phyloP scores from a whole-genome alignment of 305 asterid species.

The Fraxinus paxiana region DNA sequence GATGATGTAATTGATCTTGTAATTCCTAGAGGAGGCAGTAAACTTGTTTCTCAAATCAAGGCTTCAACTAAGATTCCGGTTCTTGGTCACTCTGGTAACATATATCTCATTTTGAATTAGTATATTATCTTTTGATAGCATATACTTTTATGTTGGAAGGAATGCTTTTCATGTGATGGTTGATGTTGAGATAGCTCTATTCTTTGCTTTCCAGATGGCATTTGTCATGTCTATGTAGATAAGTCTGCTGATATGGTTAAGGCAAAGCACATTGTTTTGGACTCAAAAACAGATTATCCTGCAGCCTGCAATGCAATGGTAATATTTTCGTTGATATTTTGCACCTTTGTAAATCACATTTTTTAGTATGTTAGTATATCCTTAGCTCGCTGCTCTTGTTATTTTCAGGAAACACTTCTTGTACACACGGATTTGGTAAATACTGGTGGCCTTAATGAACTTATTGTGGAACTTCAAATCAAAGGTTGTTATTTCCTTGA shows the following conservation, averaged over 20 bases:
- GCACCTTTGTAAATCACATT: neutral
- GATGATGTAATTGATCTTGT: constrained; percentile 53
- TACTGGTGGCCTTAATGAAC: constrained; percentile 38
- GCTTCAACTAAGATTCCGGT: constrained; percentile 64
- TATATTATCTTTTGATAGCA: neutral
- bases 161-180: neutral
- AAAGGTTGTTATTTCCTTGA: neutral
- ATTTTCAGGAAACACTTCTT: constrained; percentile 56
- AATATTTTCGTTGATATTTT: neutral
- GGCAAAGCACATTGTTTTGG: constrained; percentile 39
- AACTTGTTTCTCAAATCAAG: constrained; percentile 48
- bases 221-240: constrained; percentile 66
- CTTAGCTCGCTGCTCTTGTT: neutral
- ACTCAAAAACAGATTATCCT: constrained; percentile 59
- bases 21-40: constrained; percentile 51
- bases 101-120: neutral
- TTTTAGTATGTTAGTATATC: neutral
- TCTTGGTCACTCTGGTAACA: constrained; percentile 67
- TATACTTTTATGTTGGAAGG: neutral
- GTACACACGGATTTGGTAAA: constrained; percentile 43
- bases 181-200: neutral
- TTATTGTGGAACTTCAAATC: constrained; percentile 41
- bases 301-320: constrained; percentile 84
- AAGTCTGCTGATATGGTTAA: constrained; percentile 49
- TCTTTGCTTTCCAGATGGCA: constrained; percentile 48